Evolutionary conservation across 2,329 filamentous ascomycete genomes (phyloP).

Genomic region (Annulohypoxylon truncatum): DNA sequence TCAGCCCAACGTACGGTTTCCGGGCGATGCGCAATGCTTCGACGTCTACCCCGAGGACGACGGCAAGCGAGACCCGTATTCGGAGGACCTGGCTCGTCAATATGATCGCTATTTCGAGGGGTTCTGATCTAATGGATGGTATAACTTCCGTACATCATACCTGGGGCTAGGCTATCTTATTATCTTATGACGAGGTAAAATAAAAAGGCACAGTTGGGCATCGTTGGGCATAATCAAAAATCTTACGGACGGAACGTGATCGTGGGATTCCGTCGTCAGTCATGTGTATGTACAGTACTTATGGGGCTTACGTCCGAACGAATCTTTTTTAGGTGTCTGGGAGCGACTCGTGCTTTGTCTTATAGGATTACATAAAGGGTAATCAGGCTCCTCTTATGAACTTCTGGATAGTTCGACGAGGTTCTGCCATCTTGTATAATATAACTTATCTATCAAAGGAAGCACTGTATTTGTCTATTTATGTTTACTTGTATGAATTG

Average conservation of each 20-base stretch:
- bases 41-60: slow-evolving; percentile 85
- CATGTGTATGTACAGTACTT: slow-evolving; percentile 14
- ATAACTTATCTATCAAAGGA: slow-evolving; percentile 1
- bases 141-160: too few relatives aligned
- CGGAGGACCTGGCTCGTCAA: slow-evolving; percentile 73
- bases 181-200: slow-evolving; percentile 18
- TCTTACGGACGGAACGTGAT: background rate
- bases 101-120: slow-evolving; percentile 79
- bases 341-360: slow-evolving; percentile 29
- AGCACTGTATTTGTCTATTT: background rate
- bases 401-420: background rate
- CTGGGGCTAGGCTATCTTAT: too few relatives aligned
- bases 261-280: background rate
- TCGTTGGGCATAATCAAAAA: background rate
- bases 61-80: slow-evolving; percentile 72
- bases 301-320: slow-evolving; percentile 22
- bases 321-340: slow-evolving; percentile 13
- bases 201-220: background rate
- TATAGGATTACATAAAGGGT: slow-evolving; percentile 27
- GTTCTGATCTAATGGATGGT: slow-evolving; percentile 63
- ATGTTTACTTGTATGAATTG: background rate
- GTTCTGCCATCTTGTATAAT: slow-evolving; percentile 2
- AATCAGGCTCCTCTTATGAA: slow-evolving; percentile 5
- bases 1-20: slow-evolving; percentile 76
- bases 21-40: slow-evolving; percentile 83